These are phyloP conservation scores for Laetiporus sulphureus DNA, from an alignment of 1,284 basidiomycete species.

Conservation along the genomic window DNA sequence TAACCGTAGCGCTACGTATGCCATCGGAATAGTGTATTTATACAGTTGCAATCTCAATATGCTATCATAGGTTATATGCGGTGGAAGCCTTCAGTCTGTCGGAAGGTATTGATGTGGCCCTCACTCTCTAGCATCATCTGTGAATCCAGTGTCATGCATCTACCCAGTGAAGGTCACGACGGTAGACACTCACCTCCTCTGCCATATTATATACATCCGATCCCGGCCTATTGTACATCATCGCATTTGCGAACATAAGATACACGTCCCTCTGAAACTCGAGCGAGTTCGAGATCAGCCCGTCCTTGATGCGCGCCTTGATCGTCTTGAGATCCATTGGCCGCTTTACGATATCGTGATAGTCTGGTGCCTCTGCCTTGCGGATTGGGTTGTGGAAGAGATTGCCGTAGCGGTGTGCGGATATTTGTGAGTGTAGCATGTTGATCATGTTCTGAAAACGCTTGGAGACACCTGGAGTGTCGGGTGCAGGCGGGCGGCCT, in stretches of 20 bases:
- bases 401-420: slow-evolving; percentile 78
- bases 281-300: slow-evolving; percentile 68
- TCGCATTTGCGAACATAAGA: slow-evolving; percentile 92
- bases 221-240: slow-evolving; percentile 89
- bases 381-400: slow-evolving; percentile 91
- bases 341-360: slow-evolving; percentile 83
- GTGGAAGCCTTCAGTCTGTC: slow-evolving; percentile 66
- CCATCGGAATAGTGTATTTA: no score
- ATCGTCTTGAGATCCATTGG: slow-evolving; percentile 94
- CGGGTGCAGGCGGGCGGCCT: slow-evolving; percentile 25
- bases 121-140: slow-evolving; percentile 88
- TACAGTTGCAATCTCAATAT: neutral
- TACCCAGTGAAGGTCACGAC: neutral
- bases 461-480: slow-evolving; percentile 50
- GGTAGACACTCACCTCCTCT: slow-evolving; percentile 58
- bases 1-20: no score
- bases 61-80: slow-evolving; percentile 16
- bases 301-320: slow-evolving; percentile 76
- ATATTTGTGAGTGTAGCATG: slow-evolving; percentile 77
- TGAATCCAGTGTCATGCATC: neutral
- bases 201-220: slow-evolving; percentile 85
- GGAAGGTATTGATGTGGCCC: slow-evolving; percentile 66
- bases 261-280: slow-evolving; percentile 89
- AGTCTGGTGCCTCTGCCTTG: slow-evolving; percentile 82
- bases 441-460: slow-evolving; percentile 76